Base-by-base conservation (phyloP, 495 filamentous ascomycete species). In the Penicillium riverlandense region DNA sequence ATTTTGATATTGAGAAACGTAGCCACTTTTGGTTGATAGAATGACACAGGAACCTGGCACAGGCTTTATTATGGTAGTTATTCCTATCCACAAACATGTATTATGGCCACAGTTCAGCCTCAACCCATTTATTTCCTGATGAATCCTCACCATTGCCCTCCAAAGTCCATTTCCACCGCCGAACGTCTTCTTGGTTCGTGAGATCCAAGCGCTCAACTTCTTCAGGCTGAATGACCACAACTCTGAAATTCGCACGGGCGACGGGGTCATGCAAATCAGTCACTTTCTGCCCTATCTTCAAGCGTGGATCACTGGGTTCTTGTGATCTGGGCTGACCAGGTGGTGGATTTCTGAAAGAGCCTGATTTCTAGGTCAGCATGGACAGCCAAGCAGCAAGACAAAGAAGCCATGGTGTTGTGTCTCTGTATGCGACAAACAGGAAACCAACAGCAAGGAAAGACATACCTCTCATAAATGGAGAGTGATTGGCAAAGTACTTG, bases 401-500 rank as follows among this genome's bases (percentile, higher is more conserved):
- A 38, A 16, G 12, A 12, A 27, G 12, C 15, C 35, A 45, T 9
- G 1, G 31, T 33, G 15, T 22, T 22, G 22, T 22, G 22, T 22
- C 22, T 22, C 22, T 6, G 2, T 4, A 37, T 32, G 11, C 34
- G 33, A 13, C 13, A 44, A 41, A 33, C 15, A 16, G 29, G 36
- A 38, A 35, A 12, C 15, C 11, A 29, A 52, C 44, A 38, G 22
- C 29, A 46, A 35, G n/a, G 29, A 39, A 37, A 42, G 43, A 15
- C 39, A 16, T 71, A 48, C 86, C 87, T 55, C 86, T 66, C 78
- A 90, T 84, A 6, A 72, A 61, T 11, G 91, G 91, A 22, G 75
- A 80, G 57, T 89, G 66, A 60, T 95, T 95, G 11, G 85, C 89
- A 75, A 96, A 96, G 67, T 91, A 87, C 50, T 77, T 82, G 47